Evolutionary conservation across 352 stramenopile species (phyloP).

Genomic region (Phytophthora crassamura): DNA sequence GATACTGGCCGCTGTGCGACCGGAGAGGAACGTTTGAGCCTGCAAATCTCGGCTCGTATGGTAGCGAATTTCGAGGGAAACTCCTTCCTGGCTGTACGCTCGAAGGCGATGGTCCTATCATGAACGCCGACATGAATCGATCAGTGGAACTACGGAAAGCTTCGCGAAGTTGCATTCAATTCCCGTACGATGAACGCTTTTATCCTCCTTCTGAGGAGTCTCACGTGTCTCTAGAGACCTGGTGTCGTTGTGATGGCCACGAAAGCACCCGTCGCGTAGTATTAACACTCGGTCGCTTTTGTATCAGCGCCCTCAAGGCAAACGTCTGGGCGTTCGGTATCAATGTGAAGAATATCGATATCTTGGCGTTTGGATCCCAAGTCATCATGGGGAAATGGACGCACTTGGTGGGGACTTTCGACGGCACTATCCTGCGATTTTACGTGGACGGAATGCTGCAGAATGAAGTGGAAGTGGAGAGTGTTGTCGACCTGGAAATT

Average conservation of each 20-base stretch:
- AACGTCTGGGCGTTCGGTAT: slow-evolving; percentile 86
- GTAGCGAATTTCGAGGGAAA: slow-evolving; percentile 51
- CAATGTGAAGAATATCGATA: slow-evolving; percentile 83
- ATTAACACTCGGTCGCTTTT: slow-evolving; percentile 78
- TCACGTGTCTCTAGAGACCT: slow-evolving; percentile 79
- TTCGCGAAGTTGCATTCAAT: slow-evolving; percentile 60
- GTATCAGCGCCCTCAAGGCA: slow-evolving; percentile 67
- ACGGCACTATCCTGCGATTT: slow-evolving; percentile 85
- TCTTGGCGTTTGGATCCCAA: slow-evolving; percentile 57
- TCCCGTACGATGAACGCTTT: slow-evolving; percentile 46
- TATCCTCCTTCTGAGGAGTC: slow-evolving; percentile 50
- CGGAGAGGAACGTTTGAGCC: slow-evolving; percentile 72
- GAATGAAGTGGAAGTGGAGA: slow-evolving; percentile 78
- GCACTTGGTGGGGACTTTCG: slow-evolving; percentile 89
- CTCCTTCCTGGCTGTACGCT: slow-evolving; percentile 72
- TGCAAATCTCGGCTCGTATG: slow-evolving; percentile 71
- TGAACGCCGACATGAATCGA: slow-evolving; percentile 86
- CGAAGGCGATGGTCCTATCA: slow-evolving; percentile 76
- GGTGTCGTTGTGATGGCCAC: slow-evolving; percentile 74
- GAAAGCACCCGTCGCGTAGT: slow-evolving; percentile 75
- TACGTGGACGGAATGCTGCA: slow-evolving; percentile 83
- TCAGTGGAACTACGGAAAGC: slow-evolving; percentile 66
- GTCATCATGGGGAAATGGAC: slow-evolving; percentile 82
- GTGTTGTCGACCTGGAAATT: slow-evolving; percentile 71
- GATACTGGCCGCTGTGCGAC: slow-evolving; percentile 92